phyloP scores from a whole-genome alignment of 768 basidiomycete genomes.

The Podaxis pistillaris region DNA sequence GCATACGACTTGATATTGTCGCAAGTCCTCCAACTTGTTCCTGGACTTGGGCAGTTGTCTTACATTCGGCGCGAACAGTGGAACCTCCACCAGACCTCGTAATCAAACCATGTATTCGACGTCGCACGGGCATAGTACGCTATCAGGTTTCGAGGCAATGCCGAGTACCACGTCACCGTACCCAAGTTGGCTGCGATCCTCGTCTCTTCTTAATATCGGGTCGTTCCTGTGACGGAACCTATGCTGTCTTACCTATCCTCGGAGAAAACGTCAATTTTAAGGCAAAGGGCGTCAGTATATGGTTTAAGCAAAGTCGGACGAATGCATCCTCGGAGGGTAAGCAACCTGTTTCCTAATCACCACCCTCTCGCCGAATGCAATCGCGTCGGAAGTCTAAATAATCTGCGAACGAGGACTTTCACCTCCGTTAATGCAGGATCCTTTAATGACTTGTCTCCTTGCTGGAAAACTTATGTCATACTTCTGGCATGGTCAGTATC shows the following conservation, averaged over 20 bases:
- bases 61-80: conserved; percentile 64
- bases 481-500: no score
- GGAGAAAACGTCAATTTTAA: conserved; percentile 64
- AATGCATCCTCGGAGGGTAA: conserved; percentile 64
- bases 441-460: no score
- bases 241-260: conserved; percentile 53
- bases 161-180: conserved; percentile 41
- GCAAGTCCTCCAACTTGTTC: conserved; percentile 41
- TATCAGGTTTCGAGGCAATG: conserved; percentile 53
- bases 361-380: neutral
- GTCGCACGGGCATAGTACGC: conserved; percentile 56
- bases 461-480: no score
- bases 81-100: conserved; percentile 49
- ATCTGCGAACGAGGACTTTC: no score
- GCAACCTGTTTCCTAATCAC: neutral
- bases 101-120: conserved; percentile 44
- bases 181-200: conserved; percentile 10
- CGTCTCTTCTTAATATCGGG: conserved; percentile 42
- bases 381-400: neutral
- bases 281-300: conserved; percentile 58
- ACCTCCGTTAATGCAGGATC: no score
- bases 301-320: conserved; percentile 63
- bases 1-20: conserved; percentile 31
- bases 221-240: conserved; percentile 56
- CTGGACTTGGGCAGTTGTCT: conserved; percentile 49